phyloP scores from a whole-genome alignment of 2,329 filamentous ascomycete genomes.

The Akanthomyces lecanii region DNA sequence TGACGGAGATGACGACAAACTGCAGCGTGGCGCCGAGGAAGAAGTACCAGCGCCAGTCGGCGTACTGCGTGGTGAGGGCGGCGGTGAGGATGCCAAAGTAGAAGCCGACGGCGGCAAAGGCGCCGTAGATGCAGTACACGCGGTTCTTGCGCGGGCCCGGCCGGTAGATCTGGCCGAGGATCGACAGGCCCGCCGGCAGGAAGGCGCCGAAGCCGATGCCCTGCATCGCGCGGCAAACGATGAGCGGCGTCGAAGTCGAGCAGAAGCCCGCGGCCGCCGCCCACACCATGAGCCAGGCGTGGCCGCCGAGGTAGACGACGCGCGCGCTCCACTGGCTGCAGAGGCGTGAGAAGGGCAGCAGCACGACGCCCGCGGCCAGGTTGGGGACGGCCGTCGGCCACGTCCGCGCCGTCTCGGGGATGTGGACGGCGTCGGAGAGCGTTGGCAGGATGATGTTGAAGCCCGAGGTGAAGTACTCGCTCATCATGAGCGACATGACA shows the following conservation, averaged over 20 bases:
- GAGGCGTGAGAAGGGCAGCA: slow-evolving; percentile 57
- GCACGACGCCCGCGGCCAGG: slow-evolving; percentile 45
- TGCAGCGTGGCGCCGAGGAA: slow-evolving; percentile 52
- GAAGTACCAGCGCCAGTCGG: slow-evolving; percentile 66
- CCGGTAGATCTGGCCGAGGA: slow-evolving; percentile 63
- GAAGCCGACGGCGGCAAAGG: slow-evolving; percentile 54
- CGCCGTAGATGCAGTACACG: slow-evolving; percentile 56
- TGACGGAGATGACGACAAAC: slow-evolving; percentile 46
- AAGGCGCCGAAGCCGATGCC: slow-evolving; percentile 66
- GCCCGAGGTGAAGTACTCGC: slow-evolving; percentile 20
- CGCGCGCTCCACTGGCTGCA: slow-evolving; percentile 56
- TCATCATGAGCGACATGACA: slow-evolving; percentile 17
- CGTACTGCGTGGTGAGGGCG: slow-evolving; percentile 56
- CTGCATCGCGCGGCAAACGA: slow-evolving; percentile 63
- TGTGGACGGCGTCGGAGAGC: slow-evolving; percentile 55
- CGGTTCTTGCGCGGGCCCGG: slow-evolving; percentile 69
- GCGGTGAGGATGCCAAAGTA: slow-evolving; percentile 64
- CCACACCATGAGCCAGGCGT: slow-evolving; percentile 59
- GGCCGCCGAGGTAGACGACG: slow-evolving; percentile 49
- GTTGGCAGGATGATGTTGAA: slow-evolving; percentile 53
- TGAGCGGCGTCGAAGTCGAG: slow-evolving; percentile 58
- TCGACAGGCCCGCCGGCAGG: slow-evolving; percentile 65
- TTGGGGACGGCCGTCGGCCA: slow-evolving; percentile 61
- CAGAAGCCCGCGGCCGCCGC: slow-evolving; percentile 63
- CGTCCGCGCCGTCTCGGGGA: slow-evolving; percentile 54